Conservation (phyloP, 345 rosid genomes). For the Gossypium mustelinum region DNA sequence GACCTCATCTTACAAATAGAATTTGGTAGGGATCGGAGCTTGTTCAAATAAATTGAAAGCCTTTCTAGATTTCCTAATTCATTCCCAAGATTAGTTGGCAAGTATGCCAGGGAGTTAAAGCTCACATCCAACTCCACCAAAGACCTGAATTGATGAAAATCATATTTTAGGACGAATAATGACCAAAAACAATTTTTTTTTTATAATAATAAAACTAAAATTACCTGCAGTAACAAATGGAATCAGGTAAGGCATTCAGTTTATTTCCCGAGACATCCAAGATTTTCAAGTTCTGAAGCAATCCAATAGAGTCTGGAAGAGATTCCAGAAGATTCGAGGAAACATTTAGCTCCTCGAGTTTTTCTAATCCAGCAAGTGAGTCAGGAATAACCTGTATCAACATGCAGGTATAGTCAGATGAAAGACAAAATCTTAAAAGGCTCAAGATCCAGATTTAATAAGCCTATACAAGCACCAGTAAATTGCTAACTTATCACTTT, state of each 20-base stretch:
- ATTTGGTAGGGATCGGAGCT: slow-evolving; percentile 56
- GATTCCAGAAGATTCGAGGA: slow-evolving; percentile 68
- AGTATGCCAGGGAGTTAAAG: slow-evolving; percentile 58
- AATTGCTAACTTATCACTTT: not conserved
- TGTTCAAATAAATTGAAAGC: slow-evolving; percentile 66
- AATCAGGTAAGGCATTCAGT: slow-evolving; percentile 64
- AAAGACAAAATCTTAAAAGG: slow-evolving; percentile 1
- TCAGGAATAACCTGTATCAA: slow-evolving; percentile 70
- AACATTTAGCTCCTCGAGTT: slow-evolving; percentile 69
- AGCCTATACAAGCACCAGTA: not conserved
- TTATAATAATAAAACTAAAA: slow-evolving; percentile 11
- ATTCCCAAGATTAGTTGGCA: slow-evolving; percentile 76
- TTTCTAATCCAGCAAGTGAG: slow-evolving; percentile 74
- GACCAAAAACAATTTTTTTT: not conserved
- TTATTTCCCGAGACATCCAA: slow-evolving; percentile 73
- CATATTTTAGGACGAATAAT: slow-evolving; percentile 11
- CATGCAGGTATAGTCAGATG: slow-evolving; percentile 15
- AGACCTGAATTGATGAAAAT: slow-evolving; percentile 41
- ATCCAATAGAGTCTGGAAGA: slow-evolving; percentile 83
- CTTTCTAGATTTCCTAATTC: slow-evolving; percentile 65
- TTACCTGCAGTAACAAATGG: slow-evolving; percentile 77
- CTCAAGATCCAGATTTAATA: not conserved
- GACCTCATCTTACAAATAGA: slow-evolving; percentile 72
- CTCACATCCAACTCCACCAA: slow-evolving; percentile 81
- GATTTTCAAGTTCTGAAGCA: slow-evolving; percentile 58